A percentile compares a stretch with the other conserved stretches of the same genome.
These are phyloP conservation scores for Eimeria maxima DNA, from an alignment of 169 alveolate genomes.

Conservation along the genomic window DNA sequence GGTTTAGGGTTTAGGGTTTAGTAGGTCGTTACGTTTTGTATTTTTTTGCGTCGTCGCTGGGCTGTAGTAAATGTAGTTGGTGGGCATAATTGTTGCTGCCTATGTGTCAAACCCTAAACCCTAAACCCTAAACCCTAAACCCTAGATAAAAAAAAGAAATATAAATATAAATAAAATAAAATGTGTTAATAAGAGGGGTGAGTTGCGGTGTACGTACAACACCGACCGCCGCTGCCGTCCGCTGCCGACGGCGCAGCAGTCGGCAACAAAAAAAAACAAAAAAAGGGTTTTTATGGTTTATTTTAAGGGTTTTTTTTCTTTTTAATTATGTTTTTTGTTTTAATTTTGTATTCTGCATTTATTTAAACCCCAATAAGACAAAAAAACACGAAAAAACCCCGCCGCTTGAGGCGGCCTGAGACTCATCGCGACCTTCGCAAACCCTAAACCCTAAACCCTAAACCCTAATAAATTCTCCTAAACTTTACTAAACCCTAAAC, in stretches of 20 bases:
- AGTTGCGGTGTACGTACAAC: conserved; percentile 16
- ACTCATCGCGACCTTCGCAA: conserved; percentile 13
- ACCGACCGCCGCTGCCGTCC: neutral
- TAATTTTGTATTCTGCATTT: neutral
- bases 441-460: conserved; percentile 45
- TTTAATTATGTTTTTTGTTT: neutral
- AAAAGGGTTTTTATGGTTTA: neutral
- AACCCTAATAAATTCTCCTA: no score
- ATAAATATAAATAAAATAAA: no score
- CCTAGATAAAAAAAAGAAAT: no score
- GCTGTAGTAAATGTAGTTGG: no score
- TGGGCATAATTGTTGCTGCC: no score
- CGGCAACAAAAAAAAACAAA: neutral
- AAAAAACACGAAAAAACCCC: neutral
- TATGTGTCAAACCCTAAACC: no score
- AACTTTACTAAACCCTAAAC: conserved; percentile 44
- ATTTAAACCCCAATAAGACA: neutral
- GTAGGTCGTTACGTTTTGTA: neutral
- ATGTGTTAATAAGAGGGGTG: no score
- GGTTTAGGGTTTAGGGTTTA: conserved; percentile 2
- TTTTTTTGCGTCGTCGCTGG: neutral
- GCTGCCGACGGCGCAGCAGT: neutral
- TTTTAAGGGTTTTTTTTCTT: neutral
- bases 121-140: no score
- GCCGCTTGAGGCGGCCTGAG: conserved; percentile 44